Evolutionary conservation across 1,139 yeast genomes (phyloP), one percentile per base, ranked within the genome.

Genomic region (Hyphopichia wangnamkhiaoensis): DNA sequence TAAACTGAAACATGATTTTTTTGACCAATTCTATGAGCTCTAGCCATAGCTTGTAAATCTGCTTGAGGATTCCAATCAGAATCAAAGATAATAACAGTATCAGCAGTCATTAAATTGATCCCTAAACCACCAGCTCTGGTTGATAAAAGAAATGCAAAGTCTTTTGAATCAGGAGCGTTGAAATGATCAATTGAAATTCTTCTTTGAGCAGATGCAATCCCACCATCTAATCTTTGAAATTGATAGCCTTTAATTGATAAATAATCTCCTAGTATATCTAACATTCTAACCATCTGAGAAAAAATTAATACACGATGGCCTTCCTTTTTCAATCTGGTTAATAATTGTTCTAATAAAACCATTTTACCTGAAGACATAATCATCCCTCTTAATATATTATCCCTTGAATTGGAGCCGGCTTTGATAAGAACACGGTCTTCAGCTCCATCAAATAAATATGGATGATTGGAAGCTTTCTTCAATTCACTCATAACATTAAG

Each of bases 31-130:
- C 99, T 83, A 66, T 93, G 99, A 3, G 98, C 99, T 66, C 99
- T 82, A 0, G 98, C 99, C 99, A 94, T 94, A 4, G 98, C 98
- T 65, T 93, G 98, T 51, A 91, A 70, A 74, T 91, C 98, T 1
- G 98, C 98, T 64, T 93, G 98, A 1, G 98, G 98, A 58, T 93
- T 93, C 99, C 99, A 93, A 68, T 93, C 99, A 10, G 96, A 87
- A 65, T 93, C 99, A 65, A 93, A 93, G 33, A 93, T 90, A 51
- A 93, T 88, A 26, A 93, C 99, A 4, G 98, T 93, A 58, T 93
- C 99, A 3, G 99, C 98, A 5, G 98, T 93, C 98, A 91, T 93
- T 59, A 94, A 74, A 59, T 93, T 93, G 59, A 93, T 94, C 62
- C 99, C 99, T 47, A 93, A 74, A 38, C 99, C 99, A 70, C 99